Conservation (phyloP, 495 filamentous ascomycete genomes). For the Cercophora samala region DNA sequence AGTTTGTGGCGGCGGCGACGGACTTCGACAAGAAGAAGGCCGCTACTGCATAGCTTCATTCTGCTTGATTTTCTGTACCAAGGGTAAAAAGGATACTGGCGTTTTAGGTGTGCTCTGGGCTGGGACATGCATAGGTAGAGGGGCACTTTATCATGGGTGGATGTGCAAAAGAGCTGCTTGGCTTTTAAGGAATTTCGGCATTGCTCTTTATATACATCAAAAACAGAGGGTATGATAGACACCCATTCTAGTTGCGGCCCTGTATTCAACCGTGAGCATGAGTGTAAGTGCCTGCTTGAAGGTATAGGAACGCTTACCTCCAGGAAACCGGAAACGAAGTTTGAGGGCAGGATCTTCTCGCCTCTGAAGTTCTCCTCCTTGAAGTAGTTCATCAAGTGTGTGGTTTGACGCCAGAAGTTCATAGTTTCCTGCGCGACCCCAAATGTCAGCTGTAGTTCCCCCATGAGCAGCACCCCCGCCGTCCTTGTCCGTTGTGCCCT, state of each 20-base stretch:
- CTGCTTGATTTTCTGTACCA: constrained; percentile 1
- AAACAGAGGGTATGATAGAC: constrained; percentile 14
- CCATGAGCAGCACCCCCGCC: neutral
- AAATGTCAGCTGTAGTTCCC: constrained; percentile 13
- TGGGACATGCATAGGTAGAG: constrained; percentile 3
- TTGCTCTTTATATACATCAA: constrained; percentile 36
- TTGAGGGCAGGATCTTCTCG: constrained; percentile 74
- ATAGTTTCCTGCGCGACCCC: constrained; percentile 73
- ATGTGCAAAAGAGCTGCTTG: neutral
- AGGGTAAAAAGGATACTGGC: constrained; percentile 21
- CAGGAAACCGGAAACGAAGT: constrained; percentile 90
- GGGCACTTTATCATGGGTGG: neutral
- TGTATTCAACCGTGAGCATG: constrained; percentile 22
- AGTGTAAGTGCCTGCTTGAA: too few species aligned
- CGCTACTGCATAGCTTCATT: constrained; percentile 22
- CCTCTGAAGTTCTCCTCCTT: constrained; percentile 69
- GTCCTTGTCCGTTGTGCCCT: neutral
- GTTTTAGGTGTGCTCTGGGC: constrained; percentile 27
- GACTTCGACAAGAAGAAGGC: constrained; percentile 46
- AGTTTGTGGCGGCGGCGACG: constrained; percentile 67
- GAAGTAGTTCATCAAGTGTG: constrained; percentile 97
- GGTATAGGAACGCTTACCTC: constrained; percentile 55
- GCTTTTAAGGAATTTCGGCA: constrained; percentile 19
- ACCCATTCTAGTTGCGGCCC: constrained; percentile 50
- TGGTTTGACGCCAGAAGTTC: constrained; percentile 98